A percentile compares a stretch with the other conserved stretches of the same genome.
Conservation (phyloP, 805 yeast species). For the Spathaspora passalidarum region DNA sequence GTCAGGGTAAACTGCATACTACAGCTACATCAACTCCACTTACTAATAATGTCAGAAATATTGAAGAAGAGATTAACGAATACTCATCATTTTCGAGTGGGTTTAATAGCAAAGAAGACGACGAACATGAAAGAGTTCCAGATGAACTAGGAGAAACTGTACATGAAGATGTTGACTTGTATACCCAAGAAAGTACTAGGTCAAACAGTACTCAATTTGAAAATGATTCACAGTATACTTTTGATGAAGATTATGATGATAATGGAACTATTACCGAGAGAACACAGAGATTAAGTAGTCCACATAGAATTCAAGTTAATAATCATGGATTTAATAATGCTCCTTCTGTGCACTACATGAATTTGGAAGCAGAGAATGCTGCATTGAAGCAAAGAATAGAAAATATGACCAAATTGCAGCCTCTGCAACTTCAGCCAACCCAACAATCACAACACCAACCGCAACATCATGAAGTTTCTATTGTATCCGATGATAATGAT, state of each 20-base stretch:
- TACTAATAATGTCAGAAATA: constrained; percentile 16
- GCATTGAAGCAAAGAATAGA: constrained; percentile 4
- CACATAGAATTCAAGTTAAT: background rate
- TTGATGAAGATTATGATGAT: constrained; percentile 20
- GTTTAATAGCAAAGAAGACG: constrained; percentile 16
- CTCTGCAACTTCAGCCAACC: background rate
- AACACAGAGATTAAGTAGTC: background rate
- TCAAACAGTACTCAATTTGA: background rate
- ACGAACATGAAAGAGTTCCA: background rate
- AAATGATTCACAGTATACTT: constrained; percentile 22
- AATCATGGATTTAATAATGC: background rate
- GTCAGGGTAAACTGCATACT: constrained; percentile 9
- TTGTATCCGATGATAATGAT: constrained; percentile 21
- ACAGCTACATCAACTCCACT: constrained; percentile 43
- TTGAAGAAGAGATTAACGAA: constrained; percentile 13
- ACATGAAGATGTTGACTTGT: constrained; percentile 6
- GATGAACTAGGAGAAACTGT: constrained; percentile 7
- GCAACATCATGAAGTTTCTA: constrained; percentile 10
- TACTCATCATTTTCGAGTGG: constrained; percentile 35
- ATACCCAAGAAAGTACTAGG: background rate
- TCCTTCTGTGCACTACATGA: background rate
- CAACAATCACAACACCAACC: background rate
- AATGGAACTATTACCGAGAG: background rate
- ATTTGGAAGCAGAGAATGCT: background rate
- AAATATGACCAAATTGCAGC: background rate